Base-by-base conservation (phyloP, 2,329 filamentous ascomycete genomes). In the Colletotrichum gloeosporioides region DNA sequence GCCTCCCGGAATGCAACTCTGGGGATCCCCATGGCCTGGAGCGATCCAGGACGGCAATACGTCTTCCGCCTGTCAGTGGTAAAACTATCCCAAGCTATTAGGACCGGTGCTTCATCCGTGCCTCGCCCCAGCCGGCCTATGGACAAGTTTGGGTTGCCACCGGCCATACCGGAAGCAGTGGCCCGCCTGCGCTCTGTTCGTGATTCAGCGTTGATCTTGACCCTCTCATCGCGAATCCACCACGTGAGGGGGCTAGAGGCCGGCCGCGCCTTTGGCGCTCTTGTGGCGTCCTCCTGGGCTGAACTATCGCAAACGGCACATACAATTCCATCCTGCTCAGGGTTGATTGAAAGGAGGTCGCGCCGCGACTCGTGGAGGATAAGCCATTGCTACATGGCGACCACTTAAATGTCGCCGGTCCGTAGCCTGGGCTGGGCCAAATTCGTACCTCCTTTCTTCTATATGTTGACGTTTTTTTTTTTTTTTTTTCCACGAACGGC, bases 241-340 rank as follows among this genome's bases (percentile, higher is more conserved):
- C 57, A 76, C 29, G 61, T 34, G 34, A 69, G 49, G 49, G 34
- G 15, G 27, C 57, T 36, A 73, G 34, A 61, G n/a, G 22, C 5
- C 10, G 34, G 65, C 59, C 27, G 59, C 32, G 25, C 61, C 18
- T 36, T 57, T 64, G 57, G 57, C 34, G 16, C 32, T 18, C 15
- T 9, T 6, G 29, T 66, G 74, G 70, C 74, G 44, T 32, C 25
- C 15, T 73, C 49, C 64, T 39, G 34, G 36, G 22, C 64, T 62
- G 65, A 61, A 69, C 64, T 66, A 74, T 66, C 31, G 59, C 59
- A 76, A 69, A 18, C 65, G 59, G 70, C 74, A 65, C 49, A 69
- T 69, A 31, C 39, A 36, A 49, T 59, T 53, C 29, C 32, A 32
- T 18, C n/a, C 57, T 32, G 32, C 57, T 18, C 32, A 34, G 25